Evolutionary conservation across 768 basidiomycete species (phyloP).

Genomic region (Terana coerulea): DNA sequence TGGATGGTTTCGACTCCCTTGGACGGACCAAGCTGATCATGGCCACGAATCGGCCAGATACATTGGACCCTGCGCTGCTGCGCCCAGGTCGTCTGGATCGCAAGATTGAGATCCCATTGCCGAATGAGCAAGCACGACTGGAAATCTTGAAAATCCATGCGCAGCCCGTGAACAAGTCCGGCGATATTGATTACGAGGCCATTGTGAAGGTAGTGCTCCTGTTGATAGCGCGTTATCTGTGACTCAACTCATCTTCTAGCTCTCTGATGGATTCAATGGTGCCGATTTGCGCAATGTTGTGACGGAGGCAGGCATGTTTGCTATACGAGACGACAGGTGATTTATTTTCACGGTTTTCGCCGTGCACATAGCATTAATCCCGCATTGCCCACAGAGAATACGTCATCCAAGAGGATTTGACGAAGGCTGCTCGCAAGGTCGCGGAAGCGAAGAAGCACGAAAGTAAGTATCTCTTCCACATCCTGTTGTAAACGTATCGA

Average conservation of each 20-base stretch:
- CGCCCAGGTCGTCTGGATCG: constrained; percentile 95
- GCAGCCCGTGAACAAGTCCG: constrained; percentile 88
- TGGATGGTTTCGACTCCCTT: constrained; percentile 99
- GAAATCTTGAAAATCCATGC: constrained; percentile 99
- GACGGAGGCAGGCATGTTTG: constrained; percentile 97
- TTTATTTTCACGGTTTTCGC: neutral
- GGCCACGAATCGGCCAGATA: constrained; percentile 99
- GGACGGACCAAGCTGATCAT: constrained; percentile 96
- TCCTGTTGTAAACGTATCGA: neutral
- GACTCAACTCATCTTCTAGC: constrained; percentile 33
- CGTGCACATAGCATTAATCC: constrained; percentile 2
- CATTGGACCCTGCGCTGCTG: constrained; percentile 92
- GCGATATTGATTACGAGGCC: constrained; percentile 96
- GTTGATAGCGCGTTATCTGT: neutral
- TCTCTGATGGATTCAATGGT: constrained; percentile 92
- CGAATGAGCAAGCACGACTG: constrained; percentile 93
- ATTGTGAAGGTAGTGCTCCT: constrained; percentile 75
- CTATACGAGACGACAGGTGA: constrained; percentile 90
- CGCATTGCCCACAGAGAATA: constrained; percentile 57
- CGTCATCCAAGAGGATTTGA: constrained; percentile 90
- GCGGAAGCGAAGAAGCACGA: constrained; percentile 98
- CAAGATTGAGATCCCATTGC: constrained; percentile 96
- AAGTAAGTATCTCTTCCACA: constrained; percentile 50
- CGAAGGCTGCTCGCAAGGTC: constrained; percentile 94
- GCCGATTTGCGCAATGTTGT: constrained; percentile 95